Evolutionary conservation across 2,329 filamentous ascomycete genomes (phyloP).

Genomic region (Pyrenophora tritici-repentis): DNA sequence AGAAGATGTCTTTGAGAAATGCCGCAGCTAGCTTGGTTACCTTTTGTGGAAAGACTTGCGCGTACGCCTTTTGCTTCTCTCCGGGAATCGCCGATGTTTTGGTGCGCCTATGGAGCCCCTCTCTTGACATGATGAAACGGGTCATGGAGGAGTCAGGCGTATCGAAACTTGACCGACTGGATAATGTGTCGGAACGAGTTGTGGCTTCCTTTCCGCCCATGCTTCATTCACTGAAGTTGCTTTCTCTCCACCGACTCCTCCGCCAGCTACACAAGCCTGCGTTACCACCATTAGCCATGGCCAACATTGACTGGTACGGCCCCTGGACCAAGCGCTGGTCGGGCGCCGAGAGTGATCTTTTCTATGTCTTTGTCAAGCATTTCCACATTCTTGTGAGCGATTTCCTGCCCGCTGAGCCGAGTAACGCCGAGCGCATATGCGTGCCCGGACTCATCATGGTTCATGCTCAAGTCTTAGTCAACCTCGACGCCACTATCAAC

Average conservation of each 20-base stretch:
- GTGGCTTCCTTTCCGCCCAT: conserved; percentile 71
- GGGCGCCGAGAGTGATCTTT: conserved; percentile 83
- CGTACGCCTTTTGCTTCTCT: conserved; percentile 92
- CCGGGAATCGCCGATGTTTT: conserved; percentile 84
- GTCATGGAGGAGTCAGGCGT: conserved; percentile 72
- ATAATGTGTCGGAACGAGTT: conserved; percentile 63
- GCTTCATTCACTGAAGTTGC: conserved; percentile 65
- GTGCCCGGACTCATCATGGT: conserved; percentile 80
- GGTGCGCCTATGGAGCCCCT: conserved; percentile 78
- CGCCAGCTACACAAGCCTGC: conserved; percentile 67
- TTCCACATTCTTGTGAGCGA: conserved; percentile 80
- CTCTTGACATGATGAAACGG: conserved; percentile 70
- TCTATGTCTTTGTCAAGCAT: conserved; percentile 90
- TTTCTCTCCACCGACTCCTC: conserved; percentile 64
- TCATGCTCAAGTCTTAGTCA: conserved; percentile 78
- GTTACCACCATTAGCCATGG: conserved; percentile 68
- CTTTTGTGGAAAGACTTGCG: conserved; percentile 88
- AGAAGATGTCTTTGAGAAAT: conserved; percentile 82
- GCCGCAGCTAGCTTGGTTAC: conserved; percentile 69
- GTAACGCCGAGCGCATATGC: conserved; percentile 62
- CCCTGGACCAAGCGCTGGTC: conserved; percentile 86
- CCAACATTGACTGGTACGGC: conserved; percentile 81
- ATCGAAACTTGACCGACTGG: conserved; percentile 57
- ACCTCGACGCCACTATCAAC: conserved; percentile 83
- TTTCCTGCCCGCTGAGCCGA: conserved; percentile 53